Evolutionary conservation across 139 green algal species (phyloP).

Genomic region (Ostreobium quekettii): DNA sequence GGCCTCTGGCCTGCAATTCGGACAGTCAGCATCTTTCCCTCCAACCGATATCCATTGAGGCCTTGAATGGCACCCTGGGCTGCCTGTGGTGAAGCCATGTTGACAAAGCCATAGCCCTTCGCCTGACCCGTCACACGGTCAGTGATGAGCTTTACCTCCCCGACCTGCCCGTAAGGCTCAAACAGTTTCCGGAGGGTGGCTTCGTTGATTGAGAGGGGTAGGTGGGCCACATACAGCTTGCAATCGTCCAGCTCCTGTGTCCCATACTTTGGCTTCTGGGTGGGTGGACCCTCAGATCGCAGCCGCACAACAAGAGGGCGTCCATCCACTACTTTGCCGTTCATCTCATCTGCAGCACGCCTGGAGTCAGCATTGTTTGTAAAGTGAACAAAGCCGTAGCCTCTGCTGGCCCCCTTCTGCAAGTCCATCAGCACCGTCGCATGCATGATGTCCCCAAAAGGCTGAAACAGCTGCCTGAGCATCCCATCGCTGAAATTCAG

Average conservation of each 20-base stretch:
- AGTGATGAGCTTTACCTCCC: slow-evolving; percentile 41
- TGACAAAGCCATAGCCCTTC: slow-evolving; percentile 48
- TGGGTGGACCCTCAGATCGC: slow-evolving; percentile 25
- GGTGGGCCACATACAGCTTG: slow-evolving; percentile 48
- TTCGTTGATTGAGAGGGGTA: slow-evolving; percentile 31
- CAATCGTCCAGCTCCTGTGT: slow-evolving; percentile 27
- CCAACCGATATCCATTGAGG: slow-evolving; percentile 38
- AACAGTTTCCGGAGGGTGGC: slow-evolving; percentile 49
- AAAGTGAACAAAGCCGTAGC: slow-evolving; percentile 88
- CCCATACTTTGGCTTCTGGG: background rate
- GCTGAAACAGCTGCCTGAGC: slow-evolving; percentile 27
- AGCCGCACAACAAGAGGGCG: slow-evolving; percentile 40
- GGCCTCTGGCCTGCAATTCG: slow-evolving; percentile 35
- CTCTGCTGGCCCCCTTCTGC: slow-evolving; percentile 35
- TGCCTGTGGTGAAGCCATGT: slow-evolving; percentile 24
- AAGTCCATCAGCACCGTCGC: slow-evolving; percentile 34
- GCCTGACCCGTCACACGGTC: slow-evolving; percentile 34
- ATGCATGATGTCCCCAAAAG: slow-evolving; percentile 25
- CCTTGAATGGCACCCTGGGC: slow-evolving; percentile 13
- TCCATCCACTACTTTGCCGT: slow-evolving; percentile 35
- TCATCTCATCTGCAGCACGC: slow-evolving; percentile 34
- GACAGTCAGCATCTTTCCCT: slow-evolving; percentile 37
- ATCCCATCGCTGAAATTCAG: slow-evolving; percentile 43
- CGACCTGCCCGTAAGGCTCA: slow-evolving; percentile 30
- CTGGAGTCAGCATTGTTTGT: slow-evolving; percentile 45